Evolutionary conservation across 202 grass and related monocot species (phyloP).

Genomic region (Elaeis oleifera): DNA sequence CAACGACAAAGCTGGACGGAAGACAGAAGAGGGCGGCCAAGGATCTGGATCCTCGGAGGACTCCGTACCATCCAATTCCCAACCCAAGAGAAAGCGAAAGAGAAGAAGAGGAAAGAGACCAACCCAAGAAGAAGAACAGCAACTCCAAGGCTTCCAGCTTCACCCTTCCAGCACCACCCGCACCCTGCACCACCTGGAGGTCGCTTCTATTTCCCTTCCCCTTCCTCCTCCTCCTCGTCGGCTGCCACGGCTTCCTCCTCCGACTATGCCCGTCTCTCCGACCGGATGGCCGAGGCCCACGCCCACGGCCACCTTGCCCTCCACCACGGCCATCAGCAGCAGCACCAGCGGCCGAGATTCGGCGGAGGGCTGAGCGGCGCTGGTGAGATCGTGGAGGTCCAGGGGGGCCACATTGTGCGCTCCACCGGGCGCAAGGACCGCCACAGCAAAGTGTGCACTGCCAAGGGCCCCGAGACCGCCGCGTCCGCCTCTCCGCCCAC

Average conservation of each 20-base stretch:
- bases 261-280: constrained; percentile 68
- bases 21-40: constrained; percentile 31
- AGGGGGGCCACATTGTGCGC: constrained; percentile 86
- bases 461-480: constrained; percentile 71
- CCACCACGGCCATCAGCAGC: not conserved
- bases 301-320: not conserved
- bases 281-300: not conserved
- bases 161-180: constrained; percentile 32
- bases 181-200: constrained; percentile 31
- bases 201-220: constrained; percentile 43
- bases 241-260: constrained; percentile 38
- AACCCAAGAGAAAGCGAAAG: constrained; percentile 36
- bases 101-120: constrained; percentile 32
- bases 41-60: constrained; percentile 91
- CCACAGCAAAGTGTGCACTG: constrained; percentile 86
- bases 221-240: constrained; percentile 21
- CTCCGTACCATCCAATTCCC: constrained; percentile 43
- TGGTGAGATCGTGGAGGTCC: constrained; percentile 64
- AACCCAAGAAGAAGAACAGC: constrained; percentile 28
- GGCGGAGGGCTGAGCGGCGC: not conserved
- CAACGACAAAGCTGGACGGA: constrained; percentile 18
- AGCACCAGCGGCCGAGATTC: not conserved
- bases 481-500: constrained; percentile 70
- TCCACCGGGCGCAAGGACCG: constrained; percentile 83
- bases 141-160: constrained; percentile 19